Evolutionary conservation across 1,284 basidiomycete species (phyloP).

Genomic region (Testicularia cyperi): DNA sequence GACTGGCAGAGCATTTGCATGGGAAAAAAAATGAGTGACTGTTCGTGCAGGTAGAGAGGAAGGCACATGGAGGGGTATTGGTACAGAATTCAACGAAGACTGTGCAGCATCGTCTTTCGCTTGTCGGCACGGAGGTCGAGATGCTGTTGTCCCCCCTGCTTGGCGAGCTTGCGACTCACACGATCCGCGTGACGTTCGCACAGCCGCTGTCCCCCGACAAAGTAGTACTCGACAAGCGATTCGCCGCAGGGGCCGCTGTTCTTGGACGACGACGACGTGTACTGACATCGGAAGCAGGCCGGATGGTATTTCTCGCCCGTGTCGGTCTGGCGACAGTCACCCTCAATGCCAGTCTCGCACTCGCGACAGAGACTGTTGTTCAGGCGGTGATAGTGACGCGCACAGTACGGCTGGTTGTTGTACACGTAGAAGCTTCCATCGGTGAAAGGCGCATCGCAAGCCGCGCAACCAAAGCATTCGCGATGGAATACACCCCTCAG

Average conservation of each 20-base stretch:
- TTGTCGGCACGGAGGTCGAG: slow-evolving; percentile 27
- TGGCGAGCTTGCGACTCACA: slow-evolving; percentile 16
- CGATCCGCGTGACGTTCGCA: slow-evolving; percentile 44
- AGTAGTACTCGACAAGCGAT: slow-evolving; percentile 29
- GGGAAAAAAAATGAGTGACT: too few relatives aligned
- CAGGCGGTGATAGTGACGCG: slow-evolving; percentile 37
- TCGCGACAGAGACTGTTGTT: slow-evolving; percentile 46
- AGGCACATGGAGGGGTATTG: neutral
- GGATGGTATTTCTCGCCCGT: slow-evolving; percentile 46
- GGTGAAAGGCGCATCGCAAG: slow-evolving; percentile 38
- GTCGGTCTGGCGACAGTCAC: slow-evolving; percentile 48
- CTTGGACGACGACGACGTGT: slow-evolving; percentile 22
- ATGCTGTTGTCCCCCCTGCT: slow-evolving; percentile 20
- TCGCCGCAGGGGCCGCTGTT: slow-evolving; percentile 11
- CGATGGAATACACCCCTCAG: slow-evolving; percentile 42
- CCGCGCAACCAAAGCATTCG: slow-evolving; percentile 45
- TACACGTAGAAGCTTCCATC: slow-evolving; percentile 49
- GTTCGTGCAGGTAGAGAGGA: too few relatives aligned
- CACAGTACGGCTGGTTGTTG: slow-evolving; percentile 48
- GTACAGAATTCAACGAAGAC: slow-evolving; percentile 6
- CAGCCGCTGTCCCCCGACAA: slow-evolving; percentile 30
- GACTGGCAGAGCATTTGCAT: too few relatives aligned
- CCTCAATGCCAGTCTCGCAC: slow-evolving; percentile 46
- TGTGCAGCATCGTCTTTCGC: slow-evolving; percentile 39
- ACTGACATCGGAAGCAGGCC: slow-evolving; percentile 43